Base-by-base conservation (phyloP, 2,329 filamentous ascomycete species). In the Salinomyces thailandicus region DNA sequence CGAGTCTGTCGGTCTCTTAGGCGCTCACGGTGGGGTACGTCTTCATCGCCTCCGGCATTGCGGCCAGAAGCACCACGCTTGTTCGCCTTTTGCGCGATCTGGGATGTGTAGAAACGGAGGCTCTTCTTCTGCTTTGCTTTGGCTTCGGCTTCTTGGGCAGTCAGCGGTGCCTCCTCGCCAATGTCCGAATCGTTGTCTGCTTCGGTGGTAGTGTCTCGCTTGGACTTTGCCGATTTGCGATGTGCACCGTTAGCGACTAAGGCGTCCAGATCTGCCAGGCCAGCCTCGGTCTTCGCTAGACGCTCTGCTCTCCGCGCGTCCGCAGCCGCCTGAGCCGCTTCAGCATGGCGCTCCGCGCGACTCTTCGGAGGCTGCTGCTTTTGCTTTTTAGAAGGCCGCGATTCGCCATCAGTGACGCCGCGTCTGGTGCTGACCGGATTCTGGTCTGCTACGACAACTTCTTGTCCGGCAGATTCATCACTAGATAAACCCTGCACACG, bases 31-130 rank as follows among this genome's bases (percentile, higher is more conserved):
- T 95, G 80, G 2, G 91, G 91, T 35, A 93, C 73, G 60, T 93
- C 85, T 48, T 74, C 71, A 55, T 93, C 85, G 49, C 85, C 85
- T 47, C 84, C 84, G 1, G 79, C 75, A 39, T 83, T 78, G 43
- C 78, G 75, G 28, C 81, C 80, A 26, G 80, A 81, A 19, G 71
- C 76, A 5, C 78, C 76, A 37, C 84, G 84, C 58, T 85, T 87
- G 65, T 85, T 93, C 38, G 85, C 78, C 63, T 95, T 96, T 59
- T 96, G 89, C 18, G 84, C 81, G 47, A 98, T 91, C 59, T 98
- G 91, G 3, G 87, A 94, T 2, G 93, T 96, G 72, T 98, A 98
- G 70, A 98, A 98, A 44, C 86, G 82, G 39, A 98, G 73, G 46
- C 77, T 85, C 69, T 93, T 94, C 71, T 91, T 94, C 61, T 83